phyloP scores from a whole-genome alignment of 495 filamentous ascomycete genomes.

The Entonaema liquescens region DNA sequence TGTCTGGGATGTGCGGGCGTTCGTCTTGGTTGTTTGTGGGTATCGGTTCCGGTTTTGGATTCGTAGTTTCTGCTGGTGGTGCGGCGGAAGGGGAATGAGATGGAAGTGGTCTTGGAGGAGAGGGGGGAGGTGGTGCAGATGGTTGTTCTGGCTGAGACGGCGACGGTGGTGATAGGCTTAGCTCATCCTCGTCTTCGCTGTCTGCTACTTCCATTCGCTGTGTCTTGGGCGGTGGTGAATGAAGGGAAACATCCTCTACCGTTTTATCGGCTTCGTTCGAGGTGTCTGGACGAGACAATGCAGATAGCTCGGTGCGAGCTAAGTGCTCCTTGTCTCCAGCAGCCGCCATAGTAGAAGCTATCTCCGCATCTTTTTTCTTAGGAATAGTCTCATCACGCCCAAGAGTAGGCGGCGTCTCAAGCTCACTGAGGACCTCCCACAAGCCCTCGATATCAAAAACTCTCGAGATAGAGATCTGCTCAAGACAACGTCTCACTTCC shows the following conservation, averaged over 20 bases:
- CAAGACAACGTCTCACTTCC: slow-evolving; percentile 51
- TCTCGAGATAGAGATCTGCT: slow-evolving; percentile 61
- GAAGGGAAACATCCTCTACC: background rate
- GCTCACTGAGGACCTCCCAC: slow-evolving; percentile 62
- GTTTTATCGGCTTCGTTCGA: background rate
- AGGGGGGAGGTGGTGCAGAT: background rate
- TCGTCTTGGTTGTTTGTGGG: background rate
- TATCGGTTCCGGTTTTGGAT: background rate
- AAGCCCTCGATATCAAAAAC: slow-evolving; percentile 69
- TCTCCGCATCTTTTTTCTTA: background rate
- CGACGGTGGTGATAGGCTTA: slow-evolving; percentile 27
- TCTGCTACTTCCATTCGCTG: slow-evolving; percentile 40
- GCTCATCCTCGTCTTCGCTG: slow-evolving; percentile 48
- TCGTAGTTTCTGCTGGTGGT: background rate
- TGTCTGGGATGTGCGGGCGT: slow-evolving; percentile 37
- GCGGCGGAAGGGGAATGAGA: background rate
- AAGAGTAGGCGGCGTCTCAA: slow-evolving; percentile 39
- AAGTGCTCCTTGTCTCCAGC: background rate
- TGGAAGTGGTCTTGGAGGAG: background rate
- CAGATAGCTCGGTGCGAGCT: background rate
- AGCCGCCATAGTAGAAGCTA: background rate
- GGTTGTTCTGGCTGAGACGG: slow-evolving; percentile 2
- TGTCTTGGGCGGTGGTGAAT: background rate
- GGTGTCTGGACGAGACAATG: background rate
- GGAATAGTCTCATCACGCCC: background rate